Conservation (phyloP, 2,329 filamentous ascomycete genomes). For the Simplicillium sp. region DNA sequence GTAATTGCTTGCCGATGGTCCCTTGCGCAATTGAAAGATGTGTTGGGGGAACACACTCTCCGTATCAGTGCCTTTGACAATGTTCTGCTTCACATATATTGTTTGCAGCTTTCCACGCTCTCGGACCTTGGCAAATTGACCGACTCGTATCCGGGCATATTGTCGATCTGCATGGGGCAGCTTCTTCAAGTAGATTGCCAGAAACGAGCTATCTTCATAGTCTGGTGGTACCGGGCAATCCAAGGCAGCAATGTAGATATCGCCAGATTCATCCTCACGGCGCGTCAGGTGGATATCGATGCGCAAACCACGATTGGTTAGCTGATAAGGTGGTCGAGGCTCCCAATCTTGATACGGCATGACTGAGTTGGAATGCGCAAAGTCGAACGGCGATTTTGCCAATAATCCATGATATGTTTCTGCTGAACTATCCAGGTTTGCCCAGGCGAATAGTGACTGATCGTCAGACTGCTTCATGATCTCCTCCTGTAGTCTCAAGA, state of each 20-base stretch:
- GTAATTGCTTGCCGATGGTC: conserved; percentile 2
- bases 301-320: conserved; percentile 17
- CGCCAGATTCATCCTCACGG: conserved; percentile 4
- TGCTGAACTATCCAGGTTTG: conserved; percentile 3
- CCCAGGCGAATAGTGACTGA: conserved; percentile 12
- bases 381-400: conserved; percentile 38
- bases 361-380: conserved; percentile 24
- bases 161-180: conserved; percentile 13
- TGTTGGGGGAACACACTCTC: conserved; percentile 13
- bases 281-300: conserved; percentile 14
- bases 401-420: conserved; percentile 18
- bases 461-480: conserved; percentile 14
- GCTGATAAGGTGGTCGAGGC: conserved; percentile 13
- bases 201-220: conserved; percentile 16
- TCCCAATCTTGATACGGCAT: conserved; percentile 21
- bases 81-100: conserved; percentile 18
- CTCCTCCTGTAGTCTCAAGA: conserved; percentile 15
- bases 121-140: conserved; percentile 8
- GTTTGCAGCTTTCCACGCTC: conserved; percentile 12
- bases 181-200: conserved; percentile 19
- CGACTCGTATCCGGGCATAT: conserved; percentile 14
- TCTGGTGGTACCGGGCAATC: conserved; percentile 20
- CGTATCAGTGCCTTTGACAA: conserved; percentile 3
- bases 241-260: conserved; percentile 17
- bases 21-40: conserved; percentile 10